Evolutionary conservation across 1,139 yeast genomes (phyloP).

Genomic region (Entelexis sorbosivorans): DNA sequence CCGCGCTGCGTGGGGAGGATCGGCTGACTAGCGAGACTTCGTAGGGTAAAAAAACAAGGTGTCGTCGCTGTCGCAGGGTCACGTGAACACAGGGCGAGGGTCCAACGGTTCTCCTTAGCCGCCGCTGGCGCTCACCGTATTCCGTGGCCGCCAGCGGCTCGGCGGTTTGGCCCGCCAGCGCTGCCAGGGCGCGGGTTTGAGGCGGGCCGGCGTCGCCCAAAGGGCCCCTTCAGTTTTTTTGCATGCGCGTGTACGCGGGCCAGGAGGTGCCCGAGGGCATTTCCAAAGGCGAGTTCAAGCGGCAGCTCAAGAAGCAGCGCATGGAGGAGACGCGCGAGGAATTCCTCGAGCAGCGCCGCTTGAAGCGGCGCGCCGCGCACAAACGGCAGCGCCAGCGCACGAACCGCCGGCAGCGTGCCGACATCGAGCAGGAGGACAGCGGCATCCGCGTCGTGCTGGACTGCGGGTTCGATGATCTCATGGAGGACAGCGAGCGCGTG

Average conservation of each 20-base stretch:
- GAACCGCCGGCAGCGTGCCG: conserved; percentile 1
- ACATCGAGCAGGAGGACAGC: conserved; percentile 1
- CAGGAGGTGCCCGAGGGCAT: conserved; percentile 59
- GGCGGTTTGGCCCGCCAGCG: too few species aligned
- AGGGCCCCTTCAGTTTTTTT: too few species aligned
- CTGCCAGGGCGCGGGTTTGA: too few species aligned
- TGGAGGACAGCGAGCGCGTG: conserved; percentile 66
- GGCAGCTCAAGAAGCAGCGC: conserved; percentile 45
- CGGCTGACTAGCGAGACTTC: neutral
- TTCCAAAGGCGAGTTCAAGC: conserved; percentile 77
- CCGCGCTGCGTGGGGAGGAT: neutral
- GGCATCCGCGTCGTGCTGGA: conserved; percentile 54
- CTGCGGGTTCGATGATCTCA: conserved; percentile 81
- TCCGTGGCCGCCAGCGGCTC: too few species aligned
- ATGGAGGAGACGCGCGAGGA: conserved; percentile 57
- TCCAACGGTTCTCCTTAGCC: neutral
- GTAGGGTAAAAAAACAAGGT: neutral
- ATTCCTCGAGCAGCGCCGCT: conserved; percentile 35
- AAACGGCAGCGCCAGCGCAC: conserved; percentile 2
- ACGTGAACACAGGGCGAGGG: neutral
- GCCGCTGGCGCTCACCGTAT: neutral
- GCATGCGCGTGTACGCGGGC: conserved; percentile 11
- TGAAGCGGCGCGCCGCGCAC: conserved; percentile 15
- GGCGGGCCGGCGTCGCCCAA: too few species aligned
- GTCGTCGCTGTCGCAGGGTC: neutral